phyloP scores from a whole-genome alignment of 306 rosid species.

The Quercus engelmannii region DNA sequence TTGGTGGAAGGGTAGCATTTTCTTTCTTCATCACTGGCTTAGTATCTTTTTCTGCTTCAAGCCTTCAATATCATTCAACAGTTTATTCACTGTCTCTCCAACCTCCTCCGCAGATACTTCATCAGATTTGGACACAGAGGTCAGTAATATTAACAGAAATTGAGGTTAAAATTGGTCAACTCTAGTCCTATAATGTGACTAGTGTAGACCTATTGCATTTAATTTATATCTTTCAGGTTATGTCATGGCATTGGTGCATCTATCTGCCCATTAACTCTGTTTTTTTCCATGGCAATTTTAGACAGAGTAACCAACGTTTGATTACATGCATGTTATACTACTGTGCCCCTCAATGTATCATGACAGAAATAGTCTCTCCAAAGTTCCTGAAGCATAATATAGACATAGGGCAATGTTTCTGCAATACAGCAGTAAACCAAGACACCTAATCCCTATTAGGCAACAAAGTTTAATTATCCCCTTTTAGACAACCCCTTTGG shows the following conservation, averaged over 20 bases:
- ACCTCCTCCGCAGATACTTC: conserved; percentile 55
- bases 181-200: no score
- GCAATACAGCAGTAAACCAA: background rate
- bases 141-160: conserved; percentile 26
- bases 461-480: background rate
- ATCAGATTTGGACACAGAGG: conserved; percentile 55
- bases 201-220: no score
- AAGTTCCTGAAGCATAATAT: background rate
- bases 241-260: no score
- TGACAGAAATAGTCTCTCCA: background rate
- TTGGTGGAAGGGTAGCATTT: no score
- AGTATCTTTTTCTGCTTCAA: conserved; percentile 18
- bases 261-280: no score
- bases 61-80: conserved; percentile 44
- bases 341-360: background rate
- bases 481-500: background rate
- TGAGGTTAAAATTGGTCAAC: background rate
- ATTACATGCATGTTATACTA: no score
- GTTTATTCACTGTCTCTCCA: conserved; percentile 45
- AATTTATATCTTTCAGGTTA: no score
- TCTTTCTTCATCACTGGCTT: no score
- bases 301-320: no score
- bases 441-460: background rate
- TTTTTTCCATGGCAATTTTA: no score
- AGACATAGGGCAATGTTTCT: background rate